These are phyloP conservation scores for Suhomyces kunorum DNA, from an alignment of 1,139 yeast genomes.

Conservation along the genomic window DNA sequence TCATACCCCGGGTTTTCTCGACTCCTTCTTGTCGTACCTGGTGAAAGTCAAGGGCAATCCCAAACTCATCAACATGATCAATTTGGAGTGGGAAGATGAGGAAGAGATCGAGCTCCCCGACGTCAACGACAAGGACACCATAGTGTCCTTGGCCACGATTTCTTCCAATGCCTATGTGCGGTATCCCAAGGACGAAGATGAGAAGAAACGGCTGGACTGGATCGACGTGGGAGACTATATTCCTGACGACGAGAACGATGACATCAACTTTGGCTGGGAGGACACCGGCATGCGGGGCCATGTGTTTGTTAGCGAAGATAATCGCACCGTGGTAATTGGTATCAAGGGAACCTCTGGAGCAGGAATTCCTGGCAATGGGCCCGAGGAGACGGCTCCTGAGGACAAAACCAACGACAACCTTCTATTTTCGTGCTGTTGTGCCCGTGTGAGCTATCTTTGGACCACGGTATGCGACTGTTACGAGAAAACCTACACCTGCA, in stretches of 20 bases:
- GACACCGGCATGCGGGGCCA: constrained; percentile 87
- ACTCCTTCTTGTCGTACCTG: constrained; percentile 64
- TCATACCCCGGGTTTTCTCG: constrained; percentile 61
- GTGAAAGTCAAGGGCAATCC: constrained; percentile 47
- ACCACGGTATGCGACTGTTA: constrained; percentile 95
- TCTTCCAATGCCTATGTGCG: constrained; percentile 90
- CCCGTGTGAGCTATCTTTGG: constrained; percentile 90
- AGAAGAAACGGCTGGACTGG: constrained; percentile 67
- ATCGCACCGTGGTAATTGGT: constrained; percentile 72
- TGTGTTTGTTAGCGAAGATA: constrained; percentile 69
- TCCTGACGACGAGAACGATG: constrained; percentile 36
- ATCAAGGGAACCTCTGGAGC: constrained; percentile 94
- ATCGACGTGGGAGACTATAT: constrained; percentile 70
- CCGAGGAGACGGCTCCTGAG: constrained; percentile 71
- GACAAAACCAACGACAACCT: constrained; percentile 89
- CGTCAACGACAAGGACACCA: constrained; percentile 68
- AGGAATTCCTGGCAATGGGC: constrained; percentile 71
- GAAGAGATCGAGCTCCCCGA: constrained; percentile 63
- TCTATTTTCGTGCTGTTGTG: constrained; percentile 94
- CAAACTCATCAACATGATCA: constrained; percentile 38
- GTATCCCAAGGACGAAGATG: constrained; percentile 65
- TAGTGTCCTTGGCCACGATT: constrained; percentile 77
- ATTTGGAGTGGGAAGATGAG: constrained; percentile 57
- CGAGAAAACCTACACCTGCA: constrained; percentile 81
- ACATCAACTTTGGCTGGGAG: constrained; percentile 78